Evolutionary conservation across 768 basidiomycete species (phyloP).

Genomic region (Zangia roseola): DNA sequence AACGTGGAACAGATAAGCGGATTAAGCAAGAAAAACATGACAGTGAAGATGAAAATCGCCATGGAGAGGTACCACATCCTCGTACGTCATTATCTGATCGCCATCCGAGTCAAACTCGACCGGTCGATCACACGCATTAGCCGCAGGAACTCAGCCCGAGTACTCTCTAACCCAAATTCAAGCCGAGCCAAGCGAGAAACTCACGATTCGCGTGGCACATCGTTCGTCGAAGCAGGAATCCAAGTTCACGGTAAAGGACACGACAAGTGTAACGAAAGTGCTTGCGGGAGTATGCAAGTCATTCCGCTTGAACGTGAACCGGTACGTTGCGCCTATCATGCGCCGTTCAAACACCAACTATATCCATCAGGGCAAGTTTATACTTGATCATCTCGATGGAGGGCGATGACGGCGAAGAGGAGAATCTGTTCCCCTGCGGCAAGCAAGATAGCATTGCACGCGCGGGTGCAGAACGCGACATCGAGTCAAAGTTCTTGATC

Average conservation of each 20-base stretch:
- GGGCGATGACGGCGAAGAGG: conserved; percentile 25
- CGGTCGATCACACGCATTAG: not conserved
- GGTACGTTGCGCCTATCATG: conserved; percentile 12
- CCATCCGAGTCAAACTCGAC: not conserved
- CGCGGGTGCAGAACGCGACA: conserved; percentile 25
- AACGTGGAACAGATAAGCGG: conserved; percentile 6
- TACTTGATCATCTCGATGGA: conserved; percentile 24
- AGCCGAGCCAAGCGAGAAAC: conserved; percentile 11
- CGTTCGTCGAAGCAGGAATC: conserved; percentile 29
- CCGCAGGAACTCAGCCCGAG: conserved; percentile 7
- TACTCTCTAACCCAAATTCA: not conserved
- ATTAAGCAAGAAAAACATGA: conserved; percentile 19
- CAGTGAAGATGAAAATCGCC: not conserved
- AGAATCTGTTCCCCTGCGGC: conserved; percentile 32
- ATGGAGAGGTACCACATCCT: not conserved
- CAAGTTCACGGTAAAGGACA: conserved; percentile 30
- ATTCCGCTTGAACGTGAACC: conserved; percentile 21
- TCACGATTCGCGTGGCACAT: conserved; percentile 33
- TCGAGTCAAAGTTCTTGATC: conserved; percentile 25
- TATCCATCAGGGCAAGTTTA: conserved; percentile 18
- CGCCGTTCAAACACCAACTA: not conserved
- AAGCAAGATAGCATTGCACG: conserved; percentile 23
- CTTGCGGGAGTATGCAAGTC: conserved; percentile 29
- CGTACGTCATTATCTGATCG: conserved; percentile 9
- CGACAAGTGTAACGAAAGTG: conserved; percentile 32